These are phyloP conservation scores for Aquilaria malaccensis DNA, from an alignment of 345 rosid genomes.

Conservation along the genomic window DNA sequence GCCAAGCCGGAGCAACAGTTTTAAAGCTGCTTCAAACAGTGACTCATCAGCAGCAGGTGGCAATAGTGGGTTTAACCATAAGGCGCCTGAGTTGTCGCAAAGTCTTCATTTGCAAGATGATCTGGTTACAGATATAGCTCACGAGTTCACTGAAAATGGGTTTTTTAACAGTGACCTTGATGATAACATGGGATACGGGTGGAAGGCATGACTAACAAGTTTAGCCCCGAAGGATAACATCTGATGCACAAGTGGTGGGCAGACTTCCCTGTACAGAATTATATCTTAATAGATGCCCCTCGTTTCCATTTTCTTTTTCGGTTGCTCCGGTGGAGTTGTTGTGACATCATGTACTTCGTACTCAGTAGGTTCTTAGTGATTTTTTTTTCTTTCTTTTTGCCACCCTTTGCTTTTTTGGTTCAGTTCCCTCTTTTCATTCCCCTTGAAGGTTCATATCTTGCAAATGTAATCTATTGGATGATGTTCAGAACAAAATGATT, in stretches of 20 bases:
- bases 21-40: slow-evolving; percentile 51
- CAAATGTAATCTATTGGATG: slow-evolving; percentile 53
- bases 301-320: slow-evolving; percentile 1
- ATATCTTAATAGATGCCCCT: slow-evolving; percentile 23
- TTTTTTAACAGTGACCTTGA: slow-evolving; percentile 69
- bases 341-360: slow-evolving; percentile 25
- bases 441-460: slow-evolving; percentile 17
- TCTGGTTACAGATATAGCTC: slow-evolving; percentile 52
- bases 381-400: neutral
- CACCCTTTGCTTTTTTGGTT: neutral
- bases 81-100: slow-evolving; percentile 39
- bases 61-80: slow-evolving; percentile 37
- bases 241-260: slow-evolving; percentile 12
- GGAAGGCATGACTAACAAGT: slow-evolving; percentile 53
- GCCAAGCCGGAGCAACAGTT: slow-evolving; percentile 53
- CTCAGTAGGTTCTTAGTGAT: slow-evolving; percentile 28
- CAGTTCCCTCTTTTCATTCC: slow-evolving; percentile 8
- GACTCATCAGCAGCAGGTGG: slow-evolving; percentile 49
- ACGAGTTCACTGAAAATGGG: slow-evolving; percentile 50
- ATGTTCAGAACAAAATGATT: slow-evolving; percentile 23
- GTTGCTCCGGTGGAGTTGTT: slow-evolving; percentile 26
- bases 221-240: slow-evolving; percentile 17
- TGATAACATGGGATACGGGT: slow-evolving; percentile 50
- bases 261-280: slow-evolving; percentile 33
- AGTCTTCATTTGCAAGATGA: slow-evolving; percentile 53